Percentiles rank a stretch among this genome's conserved stretches.
Conservation (phyloP, 108 stramenopile genomes). For the Hondaea fermentalgiana region DNA sequence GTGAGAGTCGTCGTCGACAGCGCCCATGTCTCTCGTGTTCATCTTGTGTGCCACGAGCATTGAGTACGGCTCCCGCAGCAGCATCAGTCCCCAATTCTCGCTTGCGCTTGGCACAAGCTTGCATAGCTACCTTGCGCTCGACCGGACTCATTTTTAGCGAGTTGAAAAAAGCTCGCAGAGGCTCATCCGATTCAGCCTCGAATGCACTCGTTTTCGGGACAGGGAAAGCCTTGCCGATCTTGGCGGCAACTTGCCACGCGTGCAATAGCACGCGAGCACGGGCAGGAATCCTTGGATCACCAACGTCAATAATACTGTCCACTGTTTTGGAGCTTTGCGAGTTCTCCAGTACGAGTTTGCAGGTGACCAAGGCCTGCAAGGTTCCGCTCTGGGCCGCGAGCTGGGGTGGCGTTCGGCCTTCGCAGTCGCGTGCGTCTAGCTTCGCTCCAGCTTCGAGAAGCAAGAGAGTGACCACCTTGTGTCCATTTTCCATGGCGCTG, state of each 20-base stretch:
- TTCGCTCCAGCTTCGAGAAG: background rate
- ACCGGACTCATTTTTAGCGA: too few relatives aligned
- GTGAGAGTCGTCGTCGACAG: too few relatives aligned
- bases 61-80: too few relatives aligned
- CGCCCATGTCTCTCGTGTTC: too few relatives aligned
- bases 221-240: background rate
- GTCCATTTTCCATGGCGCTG: background rate
- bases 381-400: background rate
- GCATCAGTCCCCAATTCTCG: too few relatives aligned
- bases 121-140: too few relatives aligned
- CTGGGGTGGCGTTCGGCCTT: background rate
- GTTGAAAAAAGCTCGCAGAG: background rate
- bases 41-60: too few relatives aligned
- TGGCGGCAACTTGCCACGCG: background rate
- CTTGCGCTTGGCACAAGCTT: too few relatives aligned
- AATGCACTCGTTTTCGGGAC: background rate
- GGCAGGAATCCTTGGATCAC: background rate
- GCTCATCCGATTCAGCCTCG: background rate
- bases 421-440: background rate
- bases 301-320: background rate
- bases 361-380: background rate
- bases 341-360: background rate
- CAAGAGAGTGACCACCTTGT: background rate
- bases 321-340: background rate
- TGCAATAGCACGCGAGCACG: background rate